These are phyloP conservation scores for Apophysomyces ossiformis DNA, from an alignment of 371 early-diverging fungal species.

Conservation along the genomic window DNA sequence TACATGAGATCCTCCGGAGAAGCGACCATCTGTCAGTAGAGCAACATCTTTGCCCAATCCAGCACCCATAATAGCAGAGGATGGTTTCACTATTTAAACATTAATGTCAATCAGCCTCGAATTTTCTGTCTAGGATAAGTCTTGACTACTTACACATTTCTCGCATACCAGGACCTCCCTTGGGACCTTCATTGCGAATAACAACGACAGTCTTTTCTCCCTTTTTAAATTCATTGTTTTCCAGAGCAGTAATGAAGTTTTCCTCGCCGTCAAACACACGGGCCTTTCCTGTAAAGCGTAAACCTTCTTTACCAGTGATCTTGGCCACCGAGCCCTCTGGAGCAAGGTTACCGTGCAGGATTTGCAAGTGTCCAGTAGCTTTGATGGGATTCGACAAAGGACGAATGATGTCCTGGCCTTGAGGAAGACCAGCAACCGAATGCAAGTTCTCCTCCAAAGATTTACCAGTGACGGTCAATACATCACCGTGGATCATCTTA, in stretches of 20 bases:
- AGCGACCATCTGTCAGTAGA: conserved; percentile 95
- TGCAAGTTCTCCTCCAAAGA: conserved; percentile 82
- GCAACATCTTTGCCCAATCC: conserved; percentile 97
- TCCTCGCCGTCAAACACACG: conserved; percentile 92
- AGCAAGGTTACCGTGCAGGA: conserved; percentile 93
- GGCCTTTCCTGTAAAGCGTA: conserved; percentile 84
- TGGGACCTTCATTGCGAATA: conserved; percentile 87
- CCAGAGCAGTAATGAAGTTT: conserved; percentile 86
- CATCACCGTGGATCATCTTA: conserved; percentile 74
- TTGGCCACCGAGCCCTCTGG: conserved; percentile 97
- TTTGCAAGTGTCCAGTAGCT: conserved; percentile 90
- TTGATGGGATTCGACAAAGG: conserved; percentile 92
- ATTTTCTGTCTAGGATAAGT: neutral
- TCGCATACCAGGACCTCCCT: conserved; percentile 93
- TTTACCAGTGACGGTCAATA: conserved; percentile 90
- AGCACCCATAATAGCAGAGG: conserved; percentile 97
- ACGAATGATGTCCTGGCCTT: conserved; percentile 86
- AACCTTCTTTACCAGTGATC: conserved; percentile 98
- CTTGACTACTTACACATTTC: conserved; percentile 70
- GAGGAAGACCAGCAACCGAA: conserved; percentile 66
- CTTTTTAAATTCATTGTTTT: conserved; percentile 72
- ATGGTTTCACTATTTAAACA: conserved; percentile 76
- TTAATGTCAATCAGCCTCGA: neutral
- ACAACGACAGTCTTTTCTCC: conserved; percentile 81
- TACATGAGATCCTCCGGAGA: conserved; percentile 96